These are phyloP conservation scores for Sarcomyxa edulis DNA, from an alignment of 768 basidiomycete genomes.

Conservation along the genomic window DNA sequence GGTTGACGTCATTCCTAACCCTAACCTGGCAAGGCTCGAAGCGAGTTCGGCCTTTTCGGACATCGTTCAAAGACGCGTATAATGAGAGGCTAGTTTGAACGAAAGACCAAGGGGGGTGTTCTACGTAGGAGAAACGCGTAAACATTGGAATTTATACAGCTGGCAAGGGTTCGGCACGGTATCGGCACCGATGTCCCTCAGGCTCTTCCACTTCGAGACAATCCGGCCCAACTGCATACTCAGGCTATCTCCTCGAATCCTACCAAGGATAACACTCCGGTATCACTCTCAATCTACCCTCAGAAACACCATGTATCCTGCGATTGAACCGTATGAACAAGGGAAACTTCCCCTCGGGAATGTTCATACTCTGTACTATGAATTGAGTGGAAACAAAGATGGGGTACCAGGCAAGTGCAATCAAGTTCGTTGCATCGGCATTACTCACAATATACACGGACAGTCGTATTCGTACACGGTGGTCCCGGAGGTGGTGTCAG, in stretches of 20 bases:
- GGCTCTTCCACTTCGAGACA: too few species aligned
- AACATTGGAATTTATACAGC: too few species aligned
- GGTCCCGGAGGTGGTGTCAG: conserved; percentile 79
- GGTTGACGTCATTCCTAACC: too few species aligned
- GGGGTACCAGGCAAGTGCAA: conserved; percentile 58
- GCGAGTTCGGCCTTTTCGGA: conserved; percentile 28
- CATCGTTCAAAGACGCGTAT: too few species aligned
- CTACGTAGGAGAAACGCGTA: too few species aligned
- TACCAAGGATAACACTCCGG: too few species aligned
- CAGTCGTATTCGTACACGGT: conserved; percentile 79
- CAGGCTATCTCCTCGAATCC: too few species aligned
- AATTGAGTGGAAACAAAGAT: conserved; percentile 70
- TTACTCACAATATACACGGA: background rate
- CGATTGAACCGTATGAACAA: conserved; percentile 56
- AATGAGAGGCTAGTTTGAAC: background rate
- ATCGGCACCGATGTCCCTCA: too few species aligned
- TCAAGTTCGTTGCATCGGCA: conserved; percentile 3
- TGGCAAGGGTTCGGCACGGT: too few species aligned
- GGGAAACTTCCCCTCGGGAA: conserved; percentile 67
- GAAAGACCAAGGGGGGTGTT: background rate
- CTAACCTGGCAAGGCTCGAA: too few species aligned
- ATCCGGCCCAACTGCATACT: too few species aligned
- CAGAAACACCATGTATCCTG: conserved; percentile 69
- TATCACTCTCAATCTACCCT: too few species aligned
- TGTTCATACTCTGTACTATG: conserved; percentile 75